Percentiles rank a stretch among this genome's conserved stretches.
Evolutionary conservation across 1,139 yeast species (phyloP).

Genomic region (Hanseniaspora sp.): DNA sequence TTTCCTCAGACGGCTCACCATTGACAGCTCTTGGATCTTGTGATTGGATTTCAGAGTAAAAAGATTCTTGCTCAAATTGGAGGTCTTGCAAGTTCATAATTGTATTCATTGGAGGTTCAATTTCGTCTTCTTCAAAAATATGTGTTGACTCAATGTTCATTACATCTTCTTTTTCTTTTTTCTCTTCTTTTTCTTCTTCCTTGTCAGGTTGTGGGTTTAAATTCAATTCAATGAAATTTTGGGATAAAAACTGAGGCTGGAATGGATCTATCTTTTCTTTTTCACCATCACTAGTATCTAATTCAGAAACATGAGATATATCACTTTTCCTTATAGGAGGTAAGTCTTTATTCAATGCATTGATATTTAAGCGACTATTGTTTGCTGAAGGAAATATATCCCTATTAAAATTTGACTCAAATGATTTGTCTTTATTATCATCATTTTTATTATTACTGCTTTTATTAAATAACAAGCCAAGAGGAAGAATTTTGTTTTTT

Average conservation of each 20-base stretch:
- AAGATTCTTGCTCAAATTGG: conserved; percentile 9
- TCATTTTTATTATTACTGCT: no score
- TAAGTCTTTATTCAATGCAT: background rate
- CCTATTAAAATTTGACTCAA: no score
- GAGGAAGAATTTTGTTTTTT: no score
- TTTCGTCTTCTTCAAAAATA: background rate
- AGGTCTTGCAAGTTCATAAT: conserved; percentile 7
- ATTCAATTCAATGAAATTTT: background rate
- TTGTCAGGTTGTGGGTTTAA: background rate
- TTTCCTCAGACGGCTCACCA: background rate
- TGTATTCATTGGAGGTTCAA: conserved; percentile 2
- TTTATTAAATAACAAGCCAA: no score
- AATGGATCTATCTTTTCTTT: background rate
- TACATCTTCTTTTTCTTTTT: background rate
- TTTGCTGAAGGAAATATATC: no score
- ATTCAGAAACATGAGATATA: conserved; percentile 3
- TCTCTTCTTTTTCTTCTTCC: background rate
- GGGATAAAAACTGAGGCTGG: background rate
- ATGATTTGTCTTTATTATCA: no score
- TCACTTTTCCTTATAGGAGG: background rate
- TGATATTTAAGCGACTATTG: background rate
- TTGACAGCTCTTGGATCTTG: conserved; percentile 6
- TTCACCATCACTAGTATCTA: background rate
- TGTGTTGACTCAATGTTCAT: background rate
- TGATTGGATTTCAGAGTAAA: conserved; percentile 12